These are phyloP conservation scores for button mushroom (Agaricus bisporus) DNA, from an alignment of 768 basidiomycete species.

Conservation along the genomic window DNA sequence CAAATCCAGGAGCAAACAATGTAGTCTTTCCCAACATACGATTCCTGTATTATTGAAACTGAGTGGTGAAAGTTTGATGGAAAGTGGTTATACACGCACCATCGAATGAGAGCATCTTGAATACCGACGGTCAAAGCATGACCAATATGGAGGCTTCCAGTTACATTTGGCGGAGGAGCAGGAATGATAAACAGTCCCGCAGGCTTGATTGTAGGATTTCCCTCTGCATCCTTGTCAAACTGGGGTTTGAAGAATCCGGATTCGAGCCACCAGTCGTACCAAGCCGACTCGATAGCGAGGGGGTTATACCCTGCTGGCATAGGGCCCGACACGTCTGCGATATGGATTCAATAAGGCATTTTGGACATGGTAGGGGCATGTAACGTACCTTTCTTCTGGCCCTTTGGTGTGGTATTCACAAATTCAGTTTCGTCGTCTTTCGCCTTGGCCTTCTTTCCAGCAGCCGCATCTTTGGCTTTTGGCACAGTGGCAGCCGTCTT, in stretches of 20 bases:
- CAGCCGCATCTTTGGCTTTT: conserved; percentile 63
- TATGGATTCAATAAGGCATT: neutral
- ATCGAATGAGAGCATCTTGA: conserved; percentile 85
- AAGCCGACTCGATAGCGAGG: conserved; percentile 86
- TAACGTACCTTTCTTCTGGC: conserved; percentile 85
- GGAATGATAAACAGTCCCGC: conserved; percentile 69
- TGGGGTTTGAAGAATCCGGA: conserved; percentile 88
- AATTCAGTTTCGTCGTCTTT: conserved; percentile 63
- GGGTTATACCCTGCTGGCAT: conserved; percentile 97
- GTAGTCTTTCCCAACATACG: conserved; percentile 94
- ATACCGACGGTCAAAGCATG: conserved; percentile 90
- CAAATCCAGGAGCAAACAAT: conserved; percentile 90
- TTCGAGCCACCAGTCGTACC: conserved; percentile 98
- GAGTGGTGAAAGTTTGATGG: neutral
- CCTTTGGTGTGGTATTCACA: conserved; percentile 84
- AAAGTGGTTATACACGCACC: conserved; percentile 43
- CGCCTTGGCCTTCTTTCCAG: conserved; percentile 43
- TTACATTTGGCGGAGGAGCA: conserved; percentile 93
- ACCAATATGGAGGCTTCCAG: conserved; percentile 91
- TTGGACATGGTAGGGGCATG: neutral
- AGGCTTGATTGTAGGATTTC: conserved; percentile 55
- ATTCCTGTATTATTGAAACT: conserved; percentile 51
- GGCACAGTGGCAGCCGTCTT: conserved; percentile 34
- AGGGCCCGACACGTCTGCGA: conserved; percentile 71
- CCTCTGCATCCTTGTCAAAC: conserved; percentile 40